Evolutionary conservation across 768 basidiomycete genomes (phyloP).

Genomic region (Bullera alba): DNA sequence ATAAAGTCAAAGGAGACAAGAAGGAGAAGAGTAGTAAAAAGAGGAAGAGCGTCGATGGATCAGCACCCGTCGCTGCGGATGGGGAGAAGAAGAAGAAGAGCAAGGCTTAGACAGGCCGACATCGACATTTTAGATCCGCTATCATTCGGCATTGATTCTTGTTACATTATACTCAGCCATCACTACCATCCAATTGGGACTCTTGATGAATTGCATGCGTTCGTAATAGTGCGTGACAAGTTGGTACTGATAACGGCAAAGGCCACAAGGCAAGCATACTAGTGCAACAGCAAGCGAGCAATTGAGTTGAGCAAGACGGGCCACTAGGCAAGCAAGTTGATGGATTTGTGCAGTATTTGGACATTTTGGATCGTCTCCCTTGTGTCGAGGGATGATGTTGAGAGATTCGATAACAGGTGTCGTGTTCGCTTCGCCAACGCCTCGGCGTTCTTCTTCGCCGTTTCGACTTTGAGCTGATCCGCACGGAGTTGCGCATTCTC

Average conservation of each 20-base stretch:
- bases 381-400: background rate
- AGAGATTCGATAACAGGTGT: background rate
- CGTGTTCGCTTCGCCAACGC: conserved; percentile 12
- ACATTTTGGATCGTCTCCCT: conserved; percentile 9
- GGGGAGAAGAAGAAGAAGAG: background rate
- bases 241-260: no score
- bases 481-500: conserved; percentile 55
- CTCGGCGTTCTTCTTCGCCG: conserved; percentile 36
- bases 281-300: no score
- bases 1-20: background rate
- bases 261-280: no score
- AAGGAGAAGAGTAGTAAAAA: background rate
- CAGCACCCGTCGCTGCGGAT: background rate
- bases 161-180: no score
- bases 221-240: no score
- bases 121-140: no score
- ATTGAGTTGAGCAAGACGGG: no score
- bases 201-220: no score
- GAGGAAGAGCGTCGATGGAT: background rate
- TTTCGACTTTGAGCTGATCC: conserved; percentile 53
- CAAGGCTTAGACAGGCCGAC: conserved; percentile 1
- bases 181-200: no score
- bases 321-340: no score
- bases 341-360: conserved; percentile 9
- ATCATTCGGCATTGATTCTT: no score